Conservation (phyloP, 2,329 filamentous ascomycete species). For the Aspergillus persii region DNA sequence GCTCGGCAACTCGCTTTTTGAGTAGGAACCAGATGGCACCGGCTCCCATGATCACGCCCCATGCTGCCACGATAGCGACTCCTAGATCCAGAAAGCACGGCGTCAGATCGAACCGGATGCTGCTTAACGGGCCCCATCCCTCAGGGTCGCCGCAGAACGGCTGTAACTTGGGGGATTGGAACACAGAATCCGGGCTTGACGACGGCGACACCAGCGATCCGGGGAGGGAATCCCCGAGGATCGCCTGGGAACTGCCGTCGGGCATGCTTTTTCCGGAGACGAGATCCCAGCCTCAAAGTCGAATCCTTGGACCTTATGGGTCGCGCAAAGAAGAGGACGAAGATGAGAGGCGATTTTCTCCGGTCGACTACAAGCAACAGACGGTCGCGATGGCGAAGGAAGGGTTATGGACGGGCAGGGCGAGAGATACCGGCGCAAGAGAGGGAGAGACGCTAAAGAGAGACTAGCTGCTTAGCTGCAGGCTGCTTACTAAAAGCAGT, state of each 20-base stretch:
- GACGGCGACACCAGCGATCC: conserved; percentile 27
- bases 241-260: conserved; percentile 34
- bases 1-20: conserved; percentile 63
- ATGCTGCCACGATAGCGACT: conserved; percentile 73
- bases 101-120: conserved; percentile 86
- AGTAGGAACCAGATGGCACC: conserved; percentile 78
- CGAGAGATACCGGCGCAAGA: not conserved
- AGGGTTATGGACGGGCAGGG: not conserved
- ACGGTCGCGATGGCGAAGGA: conserved; percentile 2
- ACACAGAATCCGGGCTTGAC: conserved; percentile 19
- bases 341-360: conserved; percentile 6
- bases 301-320: conserved; percentile 21
- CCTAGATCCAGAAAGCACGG: conserved; percentile 96
- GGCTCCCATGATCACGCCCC: conserved; percentile 74
- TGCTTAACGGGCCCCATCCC: conserved; percentile 93
- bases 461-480: conserved; percentile 8
- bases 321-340: conserved; percentile 14
- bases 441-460: not conserved
- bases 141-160: conserved; percentile 84
- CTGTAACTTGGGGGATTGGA: conserved; percentile 47
- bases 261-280: conserved; percentile 30
- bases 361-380: conserved; percentile 3
- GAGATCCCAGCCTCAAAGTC: conserved; percentile 20
- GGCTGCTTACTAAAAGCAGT: conserved; percentile 22
- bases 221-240: conserved; percentile 31